Percentiles rank a stretch among this genome's conserved stretches.
phyloP scores from a whole-genome alignment of 1,284 basidiomycete genomes.

The Tilletia horrida region DNA sequence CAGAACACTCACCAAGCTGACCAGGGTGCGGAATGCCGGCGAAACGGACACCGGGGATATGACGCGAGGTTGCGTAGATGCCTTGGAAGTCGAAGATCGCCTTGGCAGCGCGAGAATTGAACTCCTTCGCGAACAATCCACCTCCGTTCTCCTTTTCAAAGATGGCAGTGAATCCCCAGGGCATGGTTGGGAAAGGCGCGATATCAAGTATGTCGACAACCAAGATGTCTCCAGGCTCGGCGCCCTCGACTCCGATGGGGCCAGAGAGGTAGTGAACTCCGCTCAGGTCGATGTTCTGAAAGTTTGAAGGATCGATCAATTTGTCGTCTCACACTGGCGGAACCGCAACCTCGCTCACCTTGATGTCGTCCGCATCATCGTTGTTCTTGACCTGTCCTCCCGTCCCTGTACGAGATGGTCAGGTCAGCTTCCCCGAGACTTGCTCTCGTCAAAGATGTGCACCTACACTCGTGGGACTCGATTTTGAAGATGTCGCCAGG shows the following conservation, averaged over 20 bases:
- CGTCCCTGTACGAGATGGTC: constrained; percentile 24
- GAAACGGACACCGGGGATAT: constrained; percentile 74
- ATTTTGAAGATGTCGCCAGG: constrained; percentile 66
- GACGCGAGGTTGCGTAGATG: constrained; percentile 56
- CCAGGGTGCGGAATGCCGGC: constrained; percentile 74
- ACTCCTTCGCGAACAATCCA: constrained; percentile 69
- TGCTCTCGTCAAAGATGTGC: no score
- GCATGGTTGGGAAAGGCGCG: constrained; percentile 70
- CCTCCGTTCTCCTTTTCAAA: constrained; percentile 53
- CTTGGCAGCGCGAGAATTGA: constrained; percentile 69
- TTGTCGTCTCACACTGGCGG: constrained; percentile 17
- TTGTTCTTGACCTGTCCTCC: constrained; percentile 33
- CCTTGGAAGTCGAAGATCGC: constrained; percentile 27
- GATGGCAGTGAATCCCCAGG: constrained; percentile 68
- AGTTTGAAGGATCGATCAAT: no score
- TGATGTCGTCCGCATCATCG: constrained; percentile 62
- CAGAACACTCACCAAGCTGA: constrained; percentile 26
- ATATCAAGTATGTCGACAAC: constrained; percentile 76
- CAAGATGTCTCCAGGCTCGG: constrained; percentile 73
- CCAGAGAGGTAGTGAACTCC: constrained; percentile 72
- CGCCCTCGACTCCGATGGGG: constrained; percentile 69
- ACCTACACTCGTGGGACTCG: constrained; percentile 54
- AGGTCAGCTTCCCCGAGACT: no score
- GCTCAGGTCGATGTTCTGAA: constrained; percentile 61
- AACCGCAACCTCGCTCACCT: constrained; percentile 50